Evolutionary conservation across 495 filamentous ascomycete species (phyloP), one percentile per base, ranked within the genome.

Genomic region (Aspergillus conjunctus): DNA sequence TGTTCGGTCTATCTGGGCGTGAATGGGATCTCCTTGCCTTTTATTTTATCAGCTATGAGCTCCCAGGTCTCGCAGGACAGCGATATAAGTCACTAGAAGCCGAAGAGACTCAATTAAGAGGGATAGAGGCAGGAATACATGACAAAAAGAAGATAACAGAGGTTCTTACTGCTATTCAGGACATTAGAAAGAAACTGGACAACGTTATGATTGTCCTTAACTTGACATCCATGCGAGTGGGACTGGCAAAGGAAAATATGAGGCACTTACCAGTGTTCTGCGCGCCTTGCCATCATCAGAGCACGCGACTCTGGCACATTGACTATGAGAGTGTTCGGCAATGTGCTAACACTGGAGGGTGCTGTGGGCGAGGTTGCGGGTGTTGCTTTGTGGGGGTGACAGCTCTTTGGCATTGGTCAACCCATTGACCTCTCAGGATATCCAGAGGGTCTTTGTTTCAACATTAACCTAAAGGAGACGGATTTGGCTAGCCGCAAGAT

Each of bases 121-220:
- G 8, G 8, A 1, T 41, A 41, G 8, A n/a, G n/a, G 9, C n/a
- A 54, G 44, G 45, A 20, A 41, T 7, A 41, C 37, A n/a, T 11
- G n/a, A 41, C 8, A 54, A 60, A 54, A 55, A 55, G 37, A 8
- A 2, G 37, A 41, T 11, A 7, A 41, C 10, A 41, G 18, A 41
- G n/a, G 37, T 41, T 7, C 10, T 41, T 11, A 3, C 10, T 7
- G n/a, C 37, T 8, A 12, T 2, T 2, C 2, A n/a, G 37, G 37
- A 11, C 8, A 41, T 41, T 8, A 2, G 8, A 41, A 41, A 11
- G 11, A 2, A 41, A n/a, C 10, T 41, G 37, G 8, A 3, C 2
- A 7, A 41, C 8, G 7, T n/a, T 8, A 3, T 1, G 37, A 2
- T 2, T 12, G 3, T 41, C 7, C n/a, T 11, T 8, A 41, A 1